Conservation (phyloP, 352 stramenopile genomes). For the Phytophthora cajani region DNA sequence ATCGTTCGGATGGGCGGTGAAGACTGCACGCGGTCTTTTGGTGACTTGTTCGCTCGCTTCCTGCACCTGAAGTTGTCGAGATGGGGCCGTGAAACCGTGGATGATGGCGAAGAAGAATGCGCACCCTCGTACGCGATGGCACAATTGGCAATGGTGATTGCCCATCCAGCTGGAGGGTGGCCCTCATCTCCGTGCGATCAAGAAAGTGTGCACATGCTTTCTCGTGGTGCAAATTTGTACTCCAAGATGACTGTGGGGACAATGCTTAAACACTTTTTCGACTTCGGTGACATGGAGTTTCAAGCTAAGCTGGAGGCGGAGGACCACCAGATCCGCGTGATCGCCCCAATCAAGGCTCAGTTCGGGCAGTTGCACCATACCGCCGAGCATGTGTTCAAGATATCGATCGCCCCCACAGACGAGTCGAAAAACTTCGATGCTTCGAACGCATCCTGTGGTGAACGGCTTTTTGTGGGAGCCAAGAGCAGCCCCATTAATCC, state of each 20-base stretch:
- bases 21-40: constrained; percentile 81
- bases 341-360: constrained; percentile 68
- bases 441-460: constrained; percentile 85
- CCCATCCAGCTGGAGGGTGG: constrained; percentile 63
- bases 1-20: constrained; percentile 68
- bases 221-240: constrained; percentile 82
- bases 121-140: constrained; percentile 75
- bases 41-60: constrained; percentile 76
- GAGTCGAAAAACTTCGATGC: constrained; percentile 51
- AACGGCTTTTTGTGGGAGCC: constrained; percentile 43
- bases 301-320: constrained; percentile 60
- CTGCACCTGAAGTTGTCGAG: constrained; percentile 86
- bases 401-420: constrained; percentile 23
- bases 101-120: constrained; percentile 86
- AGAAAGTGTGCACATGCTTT: constrained; percentile 74
- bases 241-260: constrained; percentile 81
- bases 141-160: constrained; percentile 76
- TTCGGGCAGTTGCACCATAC: constrained; percentile 65
- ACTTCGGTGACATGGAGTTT: constrained; percentile 76
- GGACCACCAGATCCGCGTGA: constrained; percentile 58
- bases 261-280: constrained; percentile 87
- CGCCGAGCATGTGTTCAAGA: constrained; percentile 39
- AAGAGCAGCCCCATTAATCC: constrained; percentile 58
- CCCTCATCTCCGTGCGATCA: constrained; percentile 67
- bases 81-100: constrained; percentile 84